Evolutionary conservation across 805 yeast genomes (phyloP).

Genomic region (Gaillardinia entomophila): DNA sequence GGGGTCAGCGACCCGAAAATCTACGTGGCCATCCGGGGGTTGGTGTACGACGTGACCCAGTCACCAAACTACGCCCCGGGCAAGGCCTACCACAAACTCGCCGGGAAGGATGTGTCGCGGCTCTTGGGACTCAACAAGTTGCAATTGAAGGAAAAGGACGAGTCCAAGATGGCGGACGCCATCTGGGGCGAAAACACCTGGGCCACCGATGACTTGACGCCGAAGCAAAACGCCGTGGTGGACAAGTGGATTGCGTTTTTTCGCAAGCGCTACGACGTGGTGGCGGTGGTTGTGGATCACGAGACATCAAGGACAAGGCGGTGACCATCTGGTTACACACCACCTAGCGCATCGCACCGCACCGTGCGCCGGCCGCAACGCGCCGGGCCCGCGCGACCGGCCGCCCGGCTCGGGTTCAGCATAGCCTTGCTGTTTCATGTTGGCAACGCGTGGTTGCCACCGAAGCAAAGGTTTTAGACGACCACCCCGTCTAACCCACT

Average conservation of each 20-base stretch:
- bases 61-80: constrained; percentile 71
- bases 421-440: too few relatives aligned
- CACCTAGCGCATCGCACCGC: too few relatives aligned
- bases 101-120: constrained; percentile 73
- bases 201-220: constrained; percentile 49
- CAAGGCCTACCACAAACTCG: constrained; percentile 62
- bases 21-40: constrained; percentile 73
- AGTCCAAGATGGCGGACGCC: constrained; percentile 19
- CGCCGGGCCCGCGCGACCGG: too few relatives aligned
- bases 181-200: constrained; percentile 29
- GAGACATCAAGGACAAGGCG: too few relatives aligned
- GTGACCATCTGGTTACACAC: too few relatives aligned
- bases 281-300: constrained; percentile 33
- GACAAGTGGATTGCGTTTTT: constrained; percentile 74
- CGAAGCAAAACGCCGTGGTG: constrained; percentile 53
- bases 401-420: too few relatives aligned
- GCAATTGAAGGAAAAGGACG: constrained; percentile 11
- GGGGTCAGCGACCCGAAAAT: constrained; percentile 33
- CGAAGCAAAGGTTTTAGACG: too few relatives aligned
- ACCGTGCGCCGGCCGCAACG: too few relatives aligned
- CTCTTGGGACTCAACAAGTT: constrained; percentile 63
- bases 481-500: too few relatives aligned
- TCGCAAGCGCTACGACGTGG: constrained; percentile 36
- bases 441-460: too few relatives aligned
- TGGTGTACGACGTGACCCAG: constrained; percentile 72